Percentiles rank a stretch among this genome's conserved stretches.
Evolutionary conservation across 805 yeast species (phyloP).

Genomic region (Priceomyces carsonii): DNA sequence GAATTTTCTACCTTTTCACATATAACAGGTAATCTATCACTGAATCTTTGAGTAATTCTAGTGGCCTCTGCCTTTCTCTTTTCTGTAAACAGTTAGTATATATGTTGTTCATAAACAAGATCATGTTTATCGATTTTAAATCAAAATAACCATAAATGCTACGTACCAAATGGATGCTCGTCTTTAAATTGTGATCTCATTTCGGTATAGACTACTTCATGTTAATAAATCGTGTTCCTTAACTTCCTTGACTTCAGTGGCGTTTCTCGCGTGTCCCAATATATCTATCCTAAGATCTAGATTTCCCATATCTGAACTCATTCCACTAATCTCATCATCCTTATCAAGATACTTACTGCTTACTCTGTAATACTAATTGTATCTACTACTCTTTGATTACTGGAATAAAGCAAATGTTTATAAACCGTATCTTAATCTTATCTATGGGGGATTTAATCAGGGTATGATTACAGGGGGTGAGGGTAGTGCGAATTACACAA

Average conservation of each 20-base stretch:
- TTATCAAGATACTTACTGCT: no score
- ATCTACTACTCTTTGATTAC: not conserved
- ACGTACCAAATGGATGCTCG: conserved; percentile 91
- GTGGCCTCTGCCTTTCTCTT: conserved; percentile 94
- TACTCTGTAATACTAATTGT: no score
- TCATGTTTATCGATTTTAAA: no score
- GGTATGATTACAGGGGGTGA: conserved; percentile 5
- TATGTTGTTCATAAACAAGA: not conserved
- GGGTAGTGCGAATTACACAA: conserved; percentile 3
- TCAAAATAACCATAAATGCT: conserved; percentile 3
- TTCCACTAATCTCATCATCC: no score
- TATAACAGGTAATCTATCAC: conserved; percentile 92
- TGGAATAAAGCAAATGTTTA: conserved; percentile 1
- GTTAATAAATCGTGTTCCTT: no score
- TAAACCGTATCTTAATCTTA: conserved; percentile 2
- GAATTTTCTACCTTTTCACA: conserved; percentile 97
- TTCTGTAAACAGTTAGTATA: conserved; percentile 42
- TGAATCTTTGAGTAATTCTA: conserved; percentile 84
- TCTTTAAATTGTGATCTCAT: conserved; percentile 95
- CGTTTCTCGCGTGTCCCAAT: no score
- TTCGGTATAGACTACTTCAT: not conserved
- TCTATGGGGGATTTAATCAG: conserved; percentile 5
- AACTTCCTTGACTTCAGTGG: no score
- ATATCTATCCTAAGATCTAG: no score
- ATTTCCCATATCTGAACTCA: no score